phyloP scores from a whole-genome alignment of 345 rosid genomes.

The Litchi chinensis region DNA sequence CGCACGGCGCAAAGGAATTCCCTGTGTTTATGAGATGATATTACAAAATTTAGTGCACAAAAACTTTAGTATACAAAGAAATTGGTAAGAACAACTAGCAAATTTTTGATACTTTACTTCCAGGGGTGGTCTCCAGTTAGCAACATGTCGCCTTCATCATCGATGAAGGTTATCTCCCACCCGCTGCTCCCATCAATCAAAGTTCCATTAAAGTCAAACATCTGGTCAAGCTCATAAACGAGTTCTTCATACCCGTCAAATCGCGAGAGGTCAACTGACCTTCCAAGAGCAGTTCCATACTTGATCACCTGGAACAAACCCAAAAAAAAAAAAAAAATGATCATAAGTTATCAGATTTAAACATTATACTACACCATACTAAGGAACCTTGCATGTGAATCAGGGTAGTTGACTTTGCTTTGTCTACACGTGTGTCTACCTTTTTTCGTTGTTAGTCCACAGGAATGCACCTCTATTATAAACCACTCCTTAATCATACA shows the following conservation, averaged over 20 bases:
- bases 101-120: slow-evolving; percentile 47
- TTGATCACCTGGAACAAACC: slow-evolving; percentile 43
- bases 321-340: not conserved
- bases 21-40: slow-evolving; percentile 31
- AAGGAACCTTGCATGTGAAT: not conserved
- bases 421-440: no score
- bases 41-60: not conserved
- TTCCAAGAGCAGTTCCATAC: slow-evolving; percentile 41
- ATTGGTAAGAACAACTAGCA: not conserved
- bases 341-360: not conserved
- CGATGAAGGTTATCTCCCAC: slow-evolving; percentile 42
- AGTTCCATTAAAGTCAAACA: slow-evolving; percentile 52
- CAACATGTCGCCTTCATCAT: slow-evolving; percentile 42
- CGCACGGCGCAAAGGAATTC: slow-evolving; percentile 34
- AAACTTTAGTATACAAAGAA: not conserved
- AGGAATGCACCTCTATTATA: no score
- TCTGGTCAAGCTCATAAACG: slow-evolving; percentile 40
- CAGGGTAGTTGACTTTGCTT: no score
- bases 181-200: slow-evolving; percentile 41
- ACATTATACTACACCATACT: not conserved
- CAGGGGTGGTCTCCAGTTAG: slow-evolving; percentile 39
- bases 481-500: not conserved
- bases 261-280: slow-evolving; percentile 39
- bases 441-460: no score
- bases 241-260: slow-evolving; percentile 42